Evolutionary conservation across 768 basidiomycete genomes (phyloP).

Genomic region (Polyporus arcularius): DNA sequence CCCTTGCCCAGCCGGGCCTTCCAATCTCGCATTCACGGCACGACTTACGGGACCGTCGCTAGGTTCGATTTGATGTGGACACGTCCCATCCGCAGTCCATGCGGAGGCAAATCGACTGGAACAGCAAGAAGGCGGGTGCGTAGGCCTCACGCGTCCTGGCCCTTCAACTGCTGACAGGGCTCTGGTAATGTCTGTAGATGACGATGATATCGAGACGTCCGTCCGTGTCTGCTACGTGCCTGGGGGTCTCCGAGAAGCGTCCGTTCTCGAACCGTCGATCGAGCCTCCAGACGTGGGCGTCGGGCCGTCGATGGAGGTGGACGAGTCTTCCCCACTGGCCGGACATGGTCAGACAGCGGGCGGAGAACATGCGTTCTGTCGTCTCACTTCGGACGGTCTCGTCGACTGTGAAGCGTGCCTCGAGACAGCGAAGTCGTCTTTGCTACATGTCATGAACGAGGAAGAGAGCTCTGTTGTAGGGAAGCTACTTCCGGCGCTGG

Average conservation of each 20-base stretch:
- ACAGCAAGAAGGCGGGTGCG: slow-evolving; percentile 85
- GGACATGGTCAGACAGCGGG: slow-evolving; percentile 20
- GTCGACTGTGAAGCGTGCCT: slow-evolving; percentile 30
- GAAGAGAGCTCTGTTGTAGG: neutral
- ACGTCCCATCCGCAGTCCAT: slow-evolving; percentile 57
- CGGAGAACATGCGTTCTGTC: slow-evolving; percentile 24
- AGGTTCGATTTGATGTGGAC: slow-evolving; percentile 79
- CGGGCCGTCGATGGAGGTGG: neutral
- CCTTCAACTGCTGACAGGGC: neutral
- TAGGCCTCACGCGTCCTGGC: neutral
- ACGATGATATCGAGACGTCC: slow-evolving; percentile 79
- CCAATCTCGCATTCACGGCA: too few species aligned
- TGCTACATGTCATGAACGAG: neutral
- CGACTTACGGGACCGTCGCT: slow-evolving; percentile 4
- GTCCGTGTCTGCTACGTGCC: slow-evolving; percentile 49
- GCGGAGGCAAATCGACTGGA: slow-evolving; percentile 68
- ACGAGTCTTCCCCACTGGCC: neutral
- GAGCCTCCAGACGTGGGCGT: neutral
- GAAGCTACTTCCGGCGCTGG: slow-evolving; percentile 14
- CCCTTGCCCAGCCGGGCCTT: too few species aligned
- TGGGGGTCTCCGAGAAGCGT: neutral
- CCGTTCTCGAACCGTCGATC: slow-evolving; percentile 4
- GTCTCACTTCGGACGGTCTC: slow-evolving; percentile 5
- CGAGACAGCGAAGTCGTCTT: slow-evolving; percentile 1
- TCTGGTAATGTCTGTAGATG: slow-evolving; percentile 48